Evolutionary conservation across 352 stramenopile species (phyloP).

Genomic region (Globisporangium cylindrosporum): DNA sequence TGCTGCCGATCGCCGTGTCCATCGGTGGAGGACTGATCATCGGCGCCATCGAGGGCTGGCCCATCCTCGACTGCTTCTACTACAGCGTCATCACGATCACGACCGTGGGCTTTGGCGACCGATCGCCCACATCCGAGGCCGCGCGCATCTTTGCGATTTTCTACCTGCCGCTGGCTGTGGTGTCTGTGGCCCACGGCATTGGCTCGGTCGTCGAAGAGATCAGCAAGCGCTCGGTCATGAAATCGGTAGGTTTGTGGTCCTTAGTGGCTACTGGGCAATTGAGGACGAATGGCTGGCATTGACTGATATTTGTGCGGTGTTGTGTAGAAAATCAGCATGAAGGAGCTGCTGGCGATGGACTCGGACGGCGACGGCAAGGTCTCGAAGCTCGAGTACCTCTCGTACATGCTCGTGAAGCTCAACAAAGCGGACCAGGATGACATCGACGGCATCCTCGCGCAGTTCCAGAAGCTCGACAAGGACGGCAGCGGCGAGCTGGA

Average conservation of each 20-base stretch:
- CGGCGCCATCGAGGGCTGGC: conserved; percentile 57
- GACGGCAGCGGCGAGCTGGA: conserved; percentile 67
- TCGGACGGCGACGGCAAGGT: conserved; percentile 65
- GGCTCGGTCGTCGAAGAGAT: conserved; percentile 65
- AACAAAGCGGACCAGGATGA: conserved; percentile 64
- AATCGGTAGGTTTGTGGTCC: conserved; percentile 20
- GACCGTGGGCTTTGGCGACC: conserved; percentile 85
- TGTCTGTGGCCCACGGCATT: conserved; percentile 64
- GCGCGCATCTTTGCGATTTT: conserved; percentile 84
- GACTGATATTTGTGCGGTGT: not conserved
- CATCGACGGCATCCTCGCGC: conserved; percentile 59
- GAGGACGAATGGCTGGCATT: not conserved
- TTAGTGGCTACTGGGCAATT: not conserved
- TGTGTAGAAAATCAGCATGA: conserved; percentile 63
- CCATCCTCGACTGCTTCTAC: conserved; percentile 87
- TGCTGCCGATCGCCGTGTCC: conserved; percentile 48
- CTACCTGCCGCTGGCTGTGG: conserved; percentile 67
- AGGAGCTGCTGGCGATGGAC: conserved; percentile 68
- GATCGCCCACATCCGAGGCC: conserved; percentile 51
- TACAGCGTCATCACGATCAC: conserved; percentile 91
- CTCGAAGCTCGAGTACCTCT: conserved; percentile 61
- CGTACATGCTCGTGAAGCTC: conserved; percentile 77
- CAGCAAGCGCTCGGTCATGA: conserved; percentile 53
- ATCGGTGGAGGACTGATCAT: conserved; percentile 53
- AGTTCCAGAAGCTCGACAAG: conserved; percentile 66